phyloP scores from a whole-genome alignment of 306 rosid species.

The Abrus pulchellus region DNA sequence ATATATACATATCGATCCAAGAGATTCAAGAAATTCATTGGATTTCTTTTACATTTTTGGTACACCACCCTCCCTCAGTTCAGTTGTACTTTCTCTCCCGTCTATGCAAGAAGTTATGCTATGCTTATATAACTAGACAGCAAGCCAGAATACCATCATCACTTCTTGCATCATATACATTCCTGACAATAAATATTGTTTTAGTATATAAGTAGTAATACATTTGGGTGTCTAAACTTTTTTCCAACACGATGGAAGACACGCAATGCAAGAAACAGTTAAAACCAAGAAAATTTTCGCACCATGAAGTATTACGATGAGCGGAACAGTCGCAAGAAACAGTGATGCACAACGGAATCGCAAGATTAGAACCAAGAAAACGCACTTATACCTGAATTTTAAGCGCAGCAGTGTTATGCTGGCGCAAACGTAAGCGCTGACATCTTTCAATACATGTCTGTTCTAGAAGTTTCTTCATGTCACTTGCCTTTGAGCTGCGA shows the following conservation, averaged over 20 bases:
- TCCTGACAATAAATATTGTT: neutral
- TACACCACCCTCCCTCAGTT: neutral
- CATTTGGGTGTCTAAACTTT: slow-evolving; percentile 4
- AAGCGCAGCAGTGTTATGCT: slow-evolving; percentile 70
- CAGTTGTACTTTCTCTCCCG: neutral
- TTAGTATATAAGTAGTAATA: neutral
- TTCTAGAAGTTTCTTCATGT: slow-evolving; percentile 82
- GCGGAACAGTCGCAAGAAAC: neutral
- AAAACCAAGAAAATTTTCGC: neutral
- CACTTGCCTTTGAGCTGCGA: slow-evolving; percentile 85
- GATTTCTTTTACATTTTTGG: neutral
- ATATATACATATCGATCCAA: neutral
- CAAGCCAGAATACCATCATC: slow-evolving; percentile 5
- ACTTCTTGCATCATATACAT: neutral
- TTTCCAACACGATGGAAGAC: neutral
- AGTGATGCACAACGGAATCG: neutral
- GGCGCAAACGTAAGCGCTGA: slow-evolving; percentile 64
- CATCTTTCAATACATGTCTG: slow-evolving; percentile 82
- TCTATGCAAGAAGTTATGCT: neutral
- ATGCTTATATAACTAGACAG: neutral
- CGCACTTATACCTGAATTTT: slow-evolving; percentile 69
- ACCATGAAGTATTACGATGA: neutral
- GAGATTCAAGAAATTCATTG: neutral
- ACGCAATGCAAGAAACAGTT: slow-evolving; percentile 1
- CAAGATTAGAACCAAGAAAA: neutral